phyloP scores from a whole-genome alignment of 2,329 filamentous ascomycete genomes.

The Amauroascus verrucosus region DNA sequence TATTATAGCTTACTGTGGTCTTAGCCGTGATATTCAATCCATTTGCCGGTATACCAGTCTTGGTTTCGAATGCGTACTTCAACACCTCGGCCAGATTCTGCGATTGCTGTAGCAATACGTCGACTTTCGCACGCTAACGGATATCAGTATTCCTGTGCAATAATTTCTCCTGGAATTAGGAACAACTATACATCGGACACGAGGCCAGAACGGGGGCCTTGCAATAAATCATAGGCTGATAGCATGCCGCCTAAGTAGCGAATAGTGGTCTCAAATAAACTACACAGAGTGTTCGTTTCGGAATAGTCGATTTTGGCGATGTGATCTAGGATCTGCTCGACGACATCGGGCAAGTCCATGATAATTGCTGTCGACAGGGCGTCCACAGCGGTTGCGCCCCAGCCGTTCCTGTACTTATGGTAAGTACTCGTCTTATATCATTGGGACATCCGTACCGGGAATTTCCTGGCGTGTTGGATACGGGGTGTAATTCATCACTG shows the following conservation, averaged over 20 bases:
- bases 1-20: conserved; percentile 21
- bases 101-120: conserved; percentile 54
- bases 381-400: conserved; percentile 76
- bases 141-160: not conserved
- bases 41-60: conserved; percentile 64
- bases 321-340: conserved; percentile 60
- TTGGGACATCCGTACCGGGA: conserved; percentile 47
- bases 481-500: conserved; percentile 62
- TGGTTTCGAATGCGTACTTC: conserved; percentile 67
- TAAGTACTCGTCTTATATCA: not conserved
- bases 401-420: conserved; percentile 55
- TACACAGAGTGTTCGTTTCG: conserved; percentile 51
- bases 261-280: conserved; percentile 83
- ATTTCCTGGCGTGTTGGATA: conserved; percentile 55
- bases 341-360: conserved; percentile 59
- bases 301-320: conserved; percentile 63
- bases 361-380: conserved; percentile 69
- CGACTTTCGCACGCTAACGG: conserved; percentile 13
- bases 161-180: not conserved
- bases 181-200: conserved; percentile 33
- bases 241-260: conserved; percentile 74
- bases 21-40: conserved; percentile 50
- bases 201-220: conserved; percentile 50
- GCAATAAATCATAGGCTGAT: conserved; percentile 59
- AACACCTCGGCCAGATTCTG: conserved; percentile 59